Evolutionary conservation across 495 filamentous ascomycete species (phyloP).

Genomic region (Hyaloscypha bicolor): DNA sequence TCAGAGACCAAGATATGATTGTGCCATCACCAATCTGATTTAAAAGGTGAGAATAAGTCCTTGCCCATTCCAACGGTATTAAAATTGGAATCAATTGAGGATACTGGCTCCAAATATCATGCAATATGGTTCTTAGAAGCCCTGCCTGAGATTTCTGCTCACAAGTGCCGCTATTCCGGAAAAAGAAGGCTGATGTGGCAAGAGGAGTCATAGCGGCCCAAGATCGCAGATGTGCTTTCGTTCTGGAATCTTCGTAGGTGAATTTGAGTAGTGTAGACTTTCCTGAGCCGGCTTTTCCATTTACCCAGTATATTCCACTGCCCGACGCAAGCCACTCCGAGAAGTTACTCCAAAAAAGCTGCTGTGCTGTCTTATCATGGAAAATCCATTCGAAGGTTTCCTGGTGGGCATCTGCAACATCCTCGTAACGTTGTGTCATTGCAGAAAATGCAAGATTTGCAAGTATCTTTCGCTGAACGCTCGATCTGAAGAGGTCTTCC

Average conservation of each 20-base stretch:
- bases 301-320: constrained; percentile 37
- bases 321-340: constrained; percentile 22
- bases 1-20: not conserved
- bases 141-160: constrained; percentile 36
- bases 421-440: constrained; percentile 30
- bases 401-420: constrained; percentile 27
- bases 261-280: too few relatives aligned
- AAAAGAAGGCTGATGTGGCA: constrained; percentile 34
- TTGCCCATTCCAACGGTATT: constrained; percentile 23
- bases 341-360: constrained; percentile 21
- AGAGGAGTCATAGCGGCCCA: constrained; percentile 30
- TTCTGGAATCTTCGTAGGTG: constrained; percentile 21
- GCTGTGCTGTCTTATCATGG: not conserved
- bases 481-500: not conserved
- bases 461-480: constrained; percentile 17
- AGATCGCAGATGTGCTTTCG: constrained; percentile 2
- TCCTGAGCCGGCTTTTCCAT: constrained; percentile 41
- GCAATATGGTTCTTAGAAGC: constrained; percentile 32
- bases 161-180: constrained; percentile 37
- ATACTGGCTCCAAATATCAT: constrained; percentile 22
- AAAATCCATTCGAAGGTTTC: constrained; percentile 32
- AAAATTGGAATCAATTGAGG: constrained; percentile 23
- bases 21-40: not conserved
- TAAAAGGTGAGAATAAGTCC: not conserved
- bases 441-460: constrained; percentile 24